Conservation (phyloP, 169 alveolate genomes). For the Cryptosporidium sp. region DNA sequence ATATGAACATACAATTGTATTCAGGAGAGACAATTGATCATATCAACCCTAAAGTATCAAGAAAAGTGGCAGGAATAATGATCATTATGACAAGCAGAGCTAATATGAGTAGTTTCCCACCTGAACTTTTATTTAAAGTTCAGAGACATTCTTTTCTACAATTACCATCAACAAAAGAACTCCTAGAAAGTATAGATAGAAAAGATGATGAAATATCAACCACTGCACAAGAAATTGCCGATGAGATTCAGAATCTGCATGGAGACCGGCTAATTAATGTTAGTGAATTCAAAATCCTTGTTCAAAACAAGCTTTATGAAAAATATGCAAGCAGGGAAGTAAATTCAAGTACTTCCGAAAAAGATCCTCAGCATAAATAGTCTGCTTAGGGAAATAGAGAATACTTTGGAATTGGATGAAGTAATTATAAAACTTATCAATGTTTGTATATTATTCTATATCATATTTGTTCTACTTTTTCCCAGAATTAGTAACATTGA, state of each 20-base stretch:
- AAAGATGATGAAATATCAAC: not conserved
- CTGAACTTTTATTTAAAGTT: slow-evolving; percentile 13
- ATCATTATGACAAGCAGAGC: slow-evolving; percentile 37
- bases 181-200: not conserved
- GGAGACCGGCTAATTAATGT: slow-evolving; percentile 17
- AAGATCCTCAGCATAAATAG: not conserved
- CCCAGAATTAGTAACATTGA: slow-evolving; percentile 94
- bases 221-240: slow-evolving; percentile 5
- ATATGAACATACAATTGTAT: not conserved
- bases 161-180: slow-evolving; percentile 26
- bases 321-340: not conserved
- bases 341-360: not conserved
- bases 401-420: not conserved
- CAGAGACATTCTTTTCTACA: slow-evolving; percentile 36
- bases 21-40: not conserved
- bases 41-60: not conserved
- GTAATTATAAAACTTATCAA: not conserved
- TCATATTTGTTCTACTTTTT: slow-evolving; percentile 81
- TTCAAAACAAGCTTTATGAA: slow-evolving; percentile 33
- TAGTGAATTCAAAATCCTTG: slow-evolving; percentile 40
- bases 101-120: not conserved
- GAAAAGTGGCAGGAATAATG: slow-evolving; percentile 50
- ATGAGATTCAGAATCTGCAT: not conserved
- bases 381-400: too few species aligned
- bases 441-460: not conserved